Base-by-base conservation (phyloP, 2,329 filamentous ascomycete species). In the Cercospora beticola region DNA sequence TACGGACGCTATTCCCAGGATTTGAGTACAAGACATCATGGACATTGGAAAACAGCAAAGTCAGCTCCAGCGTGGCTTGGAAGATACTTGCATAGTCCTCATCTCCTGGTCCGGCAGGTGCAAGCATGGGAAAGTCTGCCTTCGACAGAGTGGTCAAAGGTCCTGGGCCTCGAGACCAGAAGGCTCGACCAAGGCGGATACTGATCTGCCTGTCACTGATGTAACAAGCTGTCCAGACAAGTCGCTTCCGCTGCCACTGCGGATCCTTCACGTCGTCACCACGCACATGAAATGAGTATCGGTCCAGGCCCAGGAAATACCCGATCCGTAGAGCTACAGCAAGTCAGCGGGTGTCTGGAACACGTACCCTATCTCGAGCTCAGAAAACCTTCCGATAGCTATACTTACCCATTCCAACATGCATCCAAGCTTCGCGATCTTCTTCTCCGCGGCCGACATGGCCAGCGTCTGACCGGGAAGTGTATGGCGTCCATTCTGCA, bases 361-460 rank as follows among this genome's bases (percentile, higher is more conserved):
- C 10, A 28, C 1, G 3, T 36, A n/a, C 49, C 49, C 21, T 28
- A 23, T 7, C 12, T n/a, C 49, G 14, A 54, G 49, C 23, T 52
- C 46, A 23, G 18, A 6, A 23, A 8, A 23, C 21, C 49, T 54
- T 26, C 49, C 21, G 4, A 5, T 6, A 12, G 21, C 23, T 56
- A 8, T 6, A 56, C 49, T 16, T 56, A 56, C 49, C 49, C 21
- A 90, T 85, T 1, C 90, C 90, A 5, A 92, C 89, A 73, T 92
- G 88, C 89, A 92, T 92, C 90, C 90, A 92, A 0, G 89, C 89
- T 31, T 90, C 89, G 56, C 90, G 86, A 73, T 92, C 90, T 65
- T 92, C 90, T 76, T 92, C 90, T 8, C 90, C 90, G 65, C 89
- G 85, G 0, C 90, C 90, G 21, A 92, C 88, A 28, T 86, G 83